Evolutionary conservation across 1,284 basidiomycete species (phyloP).

Genomic region (Chiua sp.): DNA sequence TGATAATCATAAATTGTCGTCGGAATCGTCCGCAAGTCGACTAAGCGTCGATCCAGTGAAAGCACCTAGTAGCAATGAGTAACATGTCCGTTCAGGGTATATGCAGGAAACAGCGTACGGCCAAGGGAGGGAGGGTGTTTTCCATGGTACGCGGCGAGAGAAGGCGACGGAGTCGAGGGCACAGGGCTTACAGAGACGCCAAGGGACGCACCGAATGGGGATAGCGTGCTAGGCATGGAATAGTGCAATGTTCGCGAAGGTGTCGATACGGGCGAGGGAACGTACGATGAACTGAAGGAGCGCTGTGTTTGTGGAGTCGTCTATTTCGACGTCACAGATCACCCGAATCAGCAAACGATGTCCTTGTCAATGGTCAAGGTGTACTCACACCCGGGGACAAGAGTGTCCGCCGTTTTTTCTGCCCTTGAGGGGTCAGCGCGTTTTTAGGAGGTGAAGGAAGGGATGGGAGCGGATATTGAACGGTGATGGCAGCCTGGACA

Average conservation of each 20-base stretch:
- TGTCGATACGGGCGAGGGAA: conserved; percentile 55
- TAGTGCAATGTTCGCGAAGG: conserved; percentile 51
- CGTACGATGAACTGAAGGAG: conserved; percentile 55
- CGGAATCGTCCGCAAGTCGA: conserved; percentile 32
- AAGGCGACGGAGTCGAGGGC: conserved; percentile 45
- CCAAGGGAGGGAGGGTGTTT: conserved; percentile 34
- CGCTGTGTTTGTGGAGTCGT: conserved; percentile 60
- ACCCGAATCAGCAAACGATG: neutral
- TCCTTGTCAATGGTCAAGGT: neutral
- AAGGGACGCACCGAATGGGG: conserved; percentile 42
- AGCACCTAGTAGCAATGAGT: conserved; percentile 23
- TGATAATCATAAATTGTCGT: conserved; percentile 29
- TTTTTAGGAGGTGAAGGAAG: conserved; percentile 42
- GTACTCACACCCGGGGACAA: conserved; percentile 54
- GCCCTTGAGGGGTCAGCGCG: conserved; percentile 43
- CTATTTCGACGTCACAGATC: conserved; percentile 32
- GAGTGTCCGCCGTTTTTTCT: conserved; percentile 39
- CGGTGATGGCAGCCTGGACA: conserved; percentile 54
- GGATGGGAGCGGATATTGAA: conserved; percentile 56
- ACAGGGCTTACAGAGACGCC: conserved; percentile 41
- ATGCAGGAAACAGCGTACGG: conserved; percentile 20
- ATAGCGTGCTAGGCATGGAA: conserved; percentile 42
- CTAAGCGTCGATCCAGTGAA: conserved; percentile 35
- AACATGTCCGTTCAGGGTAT: neutral
- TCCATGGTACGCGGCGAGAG: conserved; percentile 38